Conservation (phyloP, 2,329 filamentous ascomycete genomes). For the Trichoderma brevicompactum region DNA sequence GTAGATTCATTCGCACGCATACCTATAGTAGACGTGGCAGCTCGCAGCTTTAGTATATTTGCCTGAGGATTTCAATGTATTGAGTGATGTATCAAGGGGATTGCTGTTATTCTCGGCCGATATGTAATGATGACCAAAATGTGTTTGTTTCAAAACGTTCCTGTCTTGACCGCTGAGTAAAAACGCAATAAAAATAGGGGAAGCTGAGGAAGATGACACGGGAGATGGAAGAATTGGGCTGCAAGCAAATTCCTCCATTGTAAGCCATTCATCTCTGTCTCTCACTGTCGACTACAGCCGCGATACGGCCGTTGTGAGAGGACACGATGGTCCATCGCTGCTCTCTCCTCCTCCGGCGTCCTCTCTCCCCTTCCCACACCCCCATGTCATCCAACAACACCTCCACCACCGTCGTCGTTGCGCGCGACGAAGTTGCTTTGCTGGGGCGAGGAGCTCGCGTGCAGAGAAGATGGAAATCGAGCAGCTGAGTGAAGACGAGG, state of each 20-base stretch:
- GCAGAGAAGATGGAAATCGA: slow-evolving; percentile 60
- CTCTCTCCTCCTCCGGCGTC: slow-evolving; percentile 47
- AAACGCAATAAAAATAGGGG: too few relatives aligned
- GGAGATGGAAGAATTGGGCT: not conserved
- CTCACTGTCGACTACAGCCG: slow-evolving; percentile 43
- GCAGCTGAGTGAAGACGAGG: slow-evolving; percentile 57
- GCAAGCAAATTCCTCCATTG: not conserved
- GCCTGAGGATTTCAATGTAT: not conserved
- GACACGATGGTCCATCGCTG: slow-evolving; percentile 59
- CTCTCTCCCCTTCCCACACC: slow-evolving; percentile 47
- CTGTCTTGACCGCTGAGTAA: not conserved
- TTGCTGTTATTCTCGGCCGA: too few relatives aligned
- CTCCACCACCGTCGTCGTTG: slow-evolving; percentile 56
- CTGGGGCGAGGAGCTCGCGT: slow-evolving; percentile 45
- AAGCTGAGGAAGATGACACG: not conserved
- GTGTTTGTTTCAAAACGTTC: too few relatives aligned
- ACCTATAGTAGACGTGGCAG: slow-evolving; percentile 7
- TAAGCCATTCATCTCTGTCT: not conserved
- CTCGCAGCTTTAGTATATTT: slow-evolving; percentile 18
- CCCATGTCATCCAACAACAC: slow-evolving; percentile 57
- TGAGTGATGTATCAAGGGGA: not conserved
- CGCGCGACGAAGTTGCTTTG: slow-evolving; percentile 30
- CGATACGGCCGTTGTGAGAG: slow-evolving; percentile 46
- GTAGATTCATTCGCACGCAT: slow-evolving; percentile 31
- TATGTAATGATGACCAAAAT: too few relatives aligned